Conservation (phyloP, 331 rosid genomes). For the Ulmus americana region DNA sequence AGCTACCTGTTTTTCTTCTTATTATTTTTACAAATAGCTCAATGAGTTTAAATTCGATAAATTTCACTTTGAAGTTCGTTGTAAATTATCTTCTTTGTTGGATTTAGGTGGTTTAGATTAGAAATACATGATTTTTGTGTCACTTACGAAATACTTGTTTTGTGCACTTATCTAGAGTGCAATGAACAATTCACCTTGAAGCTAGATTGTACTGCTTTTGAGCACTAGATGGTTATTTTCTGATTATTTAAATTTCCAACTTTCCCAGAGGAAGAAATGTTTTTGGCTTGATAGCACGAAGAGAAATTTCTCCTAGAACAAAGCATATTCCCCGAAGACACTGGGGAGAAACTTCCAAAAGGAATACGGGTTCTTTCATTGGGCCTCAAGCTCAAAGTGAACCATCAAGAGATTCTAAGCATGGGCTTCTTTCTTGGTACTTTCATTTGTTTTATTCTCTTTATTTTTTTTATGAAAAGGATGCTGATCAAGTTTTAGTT, state of each 20-base stretch:
- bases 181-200: background rate
- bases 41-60: background rate
- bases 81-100: background rate
- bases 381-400: conserved; percentile 30
- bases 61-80: background rate
- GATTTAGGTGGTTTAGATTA: background rate
- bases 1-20: background rate
- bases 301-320: conserved; percentile 63
- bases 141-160: background rate
- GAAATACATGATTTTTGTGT: background rate
- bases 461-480: background rate
- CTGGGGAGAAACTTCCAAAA: conserved; percentile 50
- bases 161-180: background rate
- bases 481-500: background rate
- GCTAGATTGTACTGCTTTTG: background rate
- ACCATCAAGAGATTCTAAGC: conserved; percentile 44
- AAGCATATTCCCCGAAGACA: conserved; percentile 42
- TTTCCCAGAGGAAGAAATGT: conserved; percentile 53
- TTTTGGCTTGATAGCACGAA: conserved; percentile 51
- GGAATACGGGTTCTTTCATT: conserved; percentile 27
- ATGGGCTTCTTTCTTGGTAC: conserved; percentile 70
- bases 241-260: conserved; percentile 25
- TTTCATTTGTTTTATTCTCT: conserved; percentile 14
- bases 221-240: background rate
- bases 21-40: background rate